A percentile compares a stretch with the other conserved stretches of the same genome.
Conservation (phyloP, 176 grass and related monocot genomes). For the Panicum miliaceum region DNA sequence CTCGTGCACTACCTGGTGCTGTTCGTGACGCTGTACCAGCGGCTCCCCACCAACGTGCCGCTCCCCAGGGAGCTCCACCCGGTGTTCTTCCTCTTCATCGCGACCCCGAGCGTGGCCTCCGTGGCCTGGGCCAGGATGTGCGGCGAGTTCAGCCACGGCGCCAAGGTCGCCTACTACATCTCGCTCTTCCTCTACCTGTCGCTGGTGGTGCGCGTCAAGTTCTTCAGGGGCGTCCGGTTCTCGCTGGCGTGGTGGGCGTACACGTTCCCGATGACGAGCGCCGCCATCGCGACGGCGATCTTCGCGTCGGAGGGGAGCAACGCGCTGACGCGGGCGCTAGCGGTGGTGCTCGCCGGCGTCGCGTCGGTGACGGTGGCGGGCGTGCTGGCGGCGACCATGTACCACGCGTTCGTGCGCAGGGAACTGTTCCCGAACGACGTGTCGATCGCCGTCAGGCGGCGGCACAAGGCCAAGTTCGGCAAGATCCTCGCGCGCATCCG, state of each 20-base stretch:
- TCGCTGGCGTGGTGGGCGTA: constrained; percentile 89
- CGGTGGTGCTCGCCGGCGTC: constrained; percentile 48
- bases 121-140: constrained; percentile 61
- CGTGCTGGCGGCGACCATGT: constrained; percentile 55
- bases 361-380: constrained; percentile 55
- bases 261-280: constrained; percentile 74
- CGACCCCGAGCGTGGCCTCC: constrained; percentile 60
- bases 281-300: constrained; percentile 54
- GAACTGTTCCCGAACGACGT: constrained; percentile 90
- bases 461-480: constrained; percentile 58
- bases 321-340: constrained; percentile 30
- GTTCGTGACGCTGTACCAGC: constrained; percentile 84
- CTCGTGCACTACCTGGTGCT: constrained; percentile 73
- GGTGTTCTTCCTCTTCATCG: constrained; percentile 83
- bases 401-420: constrained; percentile 64
- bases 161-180: constrained; percentile 69
- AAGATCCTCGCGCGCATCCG: constrained; percentile 61
- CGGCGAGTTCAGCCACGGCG: constrained; percentile 47
- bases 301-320: constrained; percentile 62
- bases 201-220: constrained; percentile 47
- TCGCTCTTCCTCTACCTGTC: constrained; percentile 72
- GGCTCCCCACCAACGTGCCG: constrained; percentile 55
- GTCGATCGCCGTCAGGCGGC: constrained; percentile 74
- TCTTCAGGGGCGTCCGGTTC: constrained; percentile 61
- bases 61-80: constrained; percentile 72